These are phyloP conservation scores for Kazachstania sp. DNA, from an alignment of 1,139 yeast genomes.

Conservation along the genomic window DNA sequence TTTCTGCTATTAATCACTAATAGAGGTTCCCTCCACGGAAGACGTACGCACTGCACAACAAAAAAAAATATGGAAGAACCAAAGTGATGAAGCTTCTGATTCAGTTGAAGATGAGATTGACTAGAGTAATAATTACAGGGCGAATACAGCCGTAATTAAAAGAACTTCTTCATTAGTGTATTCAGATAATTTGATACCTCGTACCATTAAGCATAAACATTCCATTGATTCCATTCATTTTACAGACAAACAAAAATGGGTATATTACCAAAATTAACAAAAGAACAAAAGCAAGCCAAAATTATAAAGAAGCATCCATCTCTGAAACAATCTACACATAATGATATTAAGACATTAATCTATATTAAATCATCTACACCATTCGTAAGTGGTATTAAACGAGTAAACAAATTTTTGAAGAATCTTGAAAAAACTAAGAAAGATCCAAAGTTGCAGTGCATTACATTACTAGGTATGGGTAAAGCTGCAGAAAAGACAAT, in stretches of 20 bases:
- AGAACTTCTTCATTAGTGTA: too few relatives aligned
- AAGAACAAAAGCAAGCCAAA: constrained; percentile 4
- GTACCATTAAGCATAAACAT: too few relatives aligned
- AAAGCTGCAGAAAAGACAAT: constrained; percentile 49
- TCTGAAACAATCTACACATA: constrained; percentile 22
- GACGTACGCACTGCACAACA: not conserved
- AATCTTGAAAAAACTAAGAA: constrained; percentile 19
- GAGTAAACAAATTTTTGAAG: constrained; percentile 41
- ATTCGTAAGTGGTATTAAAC: constrained; percentile 51
- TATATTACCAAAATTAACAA: not conserved
- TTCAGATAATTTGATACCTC: too few relatives aligned
- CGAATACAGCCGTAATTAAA: too few relatives aligned
- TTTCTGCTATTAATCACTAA: too few relatives aligned
- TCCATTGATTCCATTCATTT: too few relatives aligned
- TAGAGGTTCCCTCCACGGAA: too few relatives aligned
- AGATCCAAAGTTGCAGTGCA: constrained; percentile 33
- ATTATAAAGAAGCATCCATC: constrained; percentile 24
- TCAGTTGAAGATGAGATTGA: too few relatives aligned
- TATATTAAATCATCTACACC: constrained; percentile 55
- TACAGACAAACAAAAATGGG: not conserved
- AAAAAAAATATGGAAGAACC: not conserved
- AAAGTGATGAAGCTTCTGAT: not conserved
- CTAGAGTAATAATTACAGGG: too few relatives aligned
- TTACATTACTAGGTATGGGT: constrained; percentile 63
- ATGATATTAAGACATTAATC: constrained; percentile 39